phyloP scores from a whole-genome alignment of 805 yeast genomes.

The Kregervanrija fluxuum region DNA sequence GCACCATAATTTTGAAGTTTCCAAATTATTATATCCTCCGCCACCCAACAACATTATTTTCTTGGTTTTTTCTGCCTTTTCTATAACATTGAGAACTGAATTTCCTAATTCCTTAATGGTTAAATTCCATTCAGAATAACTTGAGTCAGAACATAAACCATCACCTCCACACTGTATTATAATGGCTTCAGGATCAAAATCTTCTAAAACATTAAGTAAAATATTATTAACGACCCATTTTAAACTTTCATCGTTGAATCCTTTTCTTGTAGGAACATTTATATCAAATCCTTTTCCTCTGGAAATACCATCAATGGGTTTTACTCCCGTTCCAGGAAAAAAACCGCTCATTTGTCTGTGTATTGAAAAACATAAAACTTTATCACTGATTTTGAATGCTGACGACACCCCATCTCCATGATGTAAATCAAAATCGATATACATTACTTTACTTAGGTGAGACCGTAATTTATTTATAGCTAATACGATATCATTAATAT shows the following conservation, averaged over 20 bases:
- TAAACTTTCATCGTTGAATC: slow-evolving; percentile 43
- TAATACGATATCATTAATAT: slow-evolving; percentile 60
- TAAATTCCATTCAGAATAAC: slow-evolving; percentile 62
- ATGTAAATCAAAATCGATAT: slow-evolving; percentile 68
- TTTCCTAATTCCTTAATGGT: slow-evolving; percentile 42
- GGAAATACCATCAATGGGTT: slow-evolving; percentile 31
- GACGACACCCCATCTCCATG: slow-evolving; percentile 77
- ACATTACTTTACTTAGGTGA: slow-evolving; percentile 40
- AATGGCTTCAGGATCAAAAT: slow-evolving; percentile 41
- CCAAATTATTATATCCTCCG: slow-evolving; percentile 64
- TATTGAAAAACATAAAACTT: slow-evolving; percentile 53
- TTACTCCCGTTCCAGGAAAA: slow-evolving; percentile 63
- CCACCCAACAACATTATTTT: slow-evolving; percentile 52
- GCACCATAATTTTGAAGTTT: slow-evolving; percentile 58
- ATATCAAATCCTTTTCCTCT: slow-evolving; percentile 31
- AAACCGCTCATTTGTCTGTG: slow-evolving; percentile 63
- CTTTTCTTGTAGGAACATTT: slow-evolving; percentile 53
- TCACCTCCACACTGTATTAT: slow-evolving; percentile 71
- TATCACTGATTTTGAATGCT: slow-evolving; percentile 50
- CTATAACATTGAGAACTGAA: slow-evolving; percentile 21
- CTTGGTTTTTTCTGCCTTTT: slow-evolving; percentile 23
- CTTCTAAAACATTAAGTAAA: slow-evolving; percentile 34
- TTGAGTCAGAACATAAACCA: slow-evolving; percentile 56
- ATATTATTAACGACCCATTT: slow-evolving; percentile 31
- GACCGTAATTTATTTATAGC: slow-evolving; percentile 46